Evolutionary conservation across 1,139 yeast genomes (phyloP), one percentile per base, ranked within the genome.

Genomic region (Lodderomyces elongisporus): DNA sequence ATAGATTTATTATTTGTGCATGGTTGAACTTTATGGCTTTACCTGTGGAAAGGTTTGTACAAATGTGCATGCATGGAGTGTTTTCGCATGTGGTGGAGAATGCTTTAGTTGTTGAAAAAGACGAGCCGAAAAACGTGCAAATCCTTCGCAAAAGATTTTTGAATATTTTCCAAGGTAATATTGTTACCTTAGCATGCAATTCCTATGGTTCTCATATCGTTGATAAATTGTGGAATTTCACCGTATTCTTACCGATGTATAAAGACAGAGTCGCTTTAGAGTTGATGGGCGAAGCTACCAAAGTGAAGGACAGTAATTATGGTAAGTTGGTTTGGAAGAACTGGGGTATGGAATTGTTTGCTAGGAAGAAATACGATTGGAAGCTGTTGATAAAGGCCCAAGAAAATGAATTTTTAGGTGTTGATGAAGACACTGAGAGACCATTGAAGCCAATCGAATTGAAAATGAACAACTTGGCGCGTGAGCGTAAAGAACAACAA

Each of bases 301-400:
- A 73, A 43, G 83, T 91, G 26, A 88, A 91, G 60, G 85, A 81
- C 43, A 83, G 95, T 52, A 74, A 68, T 16, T 91, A 91, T 51
- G 98, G 98, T 29, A 77, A 83, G 52, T 72, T 79, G 46, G 97
- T 91, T 2, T 91, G 97, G 97, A 85, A 84, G 52, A 91, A 89
- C 55, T 91, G 97, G 97, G 61, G 74, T 21, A 74, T 88, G 80
- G 96, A 87, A 51, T 60, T 78, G 46, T 85, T 79, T 49, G 56
- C 66, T 9, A 72, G 96, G 53, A 80, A 80, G 57, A 77, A 82
- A 54, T 75, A 68, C 51, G 95, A 87, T 50, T 88, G 96, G 96
- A 85, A 83, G 60, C 65, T 71, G 30, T 49, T 75, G 24, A 74
- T 85, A 22, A 87, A 83, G 51, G 79, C 79, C 33, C 84, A 80